Base-by-base conservation (phyloP, 306 rosid genomes). In the Sophora flavescens region DNA sequence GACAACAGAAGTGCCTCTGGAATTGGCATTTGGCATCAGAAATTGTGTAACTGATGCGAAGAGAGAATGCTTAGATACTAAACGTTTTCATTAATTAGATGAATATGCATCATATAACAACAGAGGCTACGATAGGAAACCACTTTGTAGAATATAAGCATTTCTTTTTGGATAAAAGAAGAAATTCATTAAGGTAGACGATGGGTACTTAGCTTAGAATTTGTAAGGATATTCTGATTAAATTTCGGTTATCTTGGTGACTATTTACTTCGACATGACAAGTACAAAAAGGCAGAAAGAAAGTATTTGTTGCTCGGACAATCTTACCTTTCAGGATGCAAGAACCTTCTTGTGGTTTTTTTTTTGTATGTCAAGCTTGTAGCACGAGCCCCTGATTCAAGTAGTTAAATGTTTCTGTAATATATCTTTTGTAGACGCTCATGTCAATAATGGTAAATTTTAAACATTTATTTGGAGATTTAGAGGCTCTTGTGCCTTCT, bases 71-170 rank as follows among this genome's bases (percentile, higher is more conserved):
- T 38, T 53, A 47, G 50, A 45, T 65, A 56, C 56, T 47, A 61
- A 16, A 71, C 64, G 45, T 67, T 15, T 76, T 68, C 60, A 57
- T 60, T 81, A 52, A 18, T 63, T 72, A 0, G 92, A 92, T 42
- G 99, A 95, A 90, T 95, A 95, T 42, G 99, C 92, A 66, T 92
- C 98, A 22, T 95, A 95, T 93, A 95, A 82, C 81, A 91, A 87
- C 74, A 88, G 97, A 92, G 97, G 99, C 85, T 95, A 39, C 41
- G 99, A 83, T 95, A 16, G 99, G 98, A 80, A 91, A 95, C 80
- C 98, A 95, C 89, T 95, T 95, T 86, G 96, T 87, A 53, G 98
- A 95, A 83, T 92, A 92, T 59, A 48, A 52, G 38, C 0, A 22
- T 22, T 17, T 70, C n/a, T 61, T 8, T 41, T 41, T 41, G 9